These are phyloP conservation scores for Trametes meyenii DNA, from an alignment of 768 basidiomycete genomes.

Conservation along the genomic window DNA sequence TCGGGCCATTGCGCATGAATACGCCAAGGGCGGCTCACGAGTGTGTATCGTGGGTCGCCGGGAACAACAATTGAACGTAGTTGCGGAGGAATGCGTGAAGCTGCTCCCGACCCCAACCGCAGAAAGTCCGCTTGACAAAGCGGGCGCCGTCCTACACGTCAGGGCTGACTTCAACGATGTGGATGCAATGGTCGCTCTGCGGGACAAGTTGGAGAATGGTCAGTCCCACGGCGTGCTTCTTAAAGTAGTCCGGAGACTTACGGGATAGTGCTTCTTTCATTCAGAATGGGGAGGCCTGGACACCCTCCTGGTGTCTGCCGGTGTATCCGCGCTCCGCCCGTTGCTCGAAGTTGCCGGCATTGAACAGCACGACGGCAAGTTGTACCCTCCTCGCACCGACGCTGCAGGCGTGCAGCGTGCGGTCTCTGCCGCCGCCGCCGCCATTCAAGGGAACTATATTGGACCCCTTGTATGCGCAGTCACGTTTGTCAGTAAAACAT, in stretches of 20 bases:
- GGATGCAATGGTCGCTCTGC: slow-evolving; percentile 66
- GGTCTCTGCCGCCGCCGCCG: slow-evolving; percentile 57
- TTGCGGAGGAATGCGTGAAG: slow-evolving; percentile 59
- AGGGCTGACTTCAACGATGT: slow-evolving; percentile 65
- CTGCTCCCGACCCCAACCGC: slow-evolving; percentile 24
- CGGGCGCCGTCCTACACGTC: slow-evolving; percentile 48
- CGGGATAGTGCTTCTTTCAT: background rate
- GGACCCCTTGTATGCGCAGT: slow-evolving; percentile 73
- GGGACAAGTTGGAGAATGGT: slow-evolving; percentile 60
- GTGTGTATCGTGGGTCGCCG: slow-evolving; percentile 78
- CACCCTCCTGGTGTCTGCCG: slow-evolving; percentile 80
- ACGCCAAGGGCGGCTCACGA: slow-evolving; percentile 73
- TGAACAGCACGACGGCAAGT: slow-evolving; percentile 38
- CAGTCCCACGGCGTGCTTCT: slow-evolving; percentile 29
- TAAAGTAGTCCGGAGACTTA: background rate
- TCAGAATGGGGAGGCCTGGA: slow-evolving; percentile 83
- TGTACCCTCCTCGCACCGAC: slow-evolving; percentile 43
- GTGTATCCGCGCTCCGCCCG: slow-evolving; percentile 80
- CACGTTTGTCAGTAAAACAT: slow-evolving; percentile 58
- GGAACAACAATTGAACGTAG: slow-evolving; percentile 53
- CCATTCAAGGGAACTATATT: slow-evolving; percentile 63
- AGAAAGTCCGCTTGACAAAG: slow-evolving; percentile 25
- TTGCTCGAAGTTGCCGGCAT: slow-evolving; percentile 72
- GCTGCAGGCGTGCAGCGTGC: slow-evolving; percentile 61
- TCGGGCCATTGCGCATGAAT: slow-evolving; percentile 64